These are phyloP conservation scores for Backusella liffmaniae DNA, from an alignment of 192 early-diverging fungal genomes.

Conservation along the genomic window DNA sequence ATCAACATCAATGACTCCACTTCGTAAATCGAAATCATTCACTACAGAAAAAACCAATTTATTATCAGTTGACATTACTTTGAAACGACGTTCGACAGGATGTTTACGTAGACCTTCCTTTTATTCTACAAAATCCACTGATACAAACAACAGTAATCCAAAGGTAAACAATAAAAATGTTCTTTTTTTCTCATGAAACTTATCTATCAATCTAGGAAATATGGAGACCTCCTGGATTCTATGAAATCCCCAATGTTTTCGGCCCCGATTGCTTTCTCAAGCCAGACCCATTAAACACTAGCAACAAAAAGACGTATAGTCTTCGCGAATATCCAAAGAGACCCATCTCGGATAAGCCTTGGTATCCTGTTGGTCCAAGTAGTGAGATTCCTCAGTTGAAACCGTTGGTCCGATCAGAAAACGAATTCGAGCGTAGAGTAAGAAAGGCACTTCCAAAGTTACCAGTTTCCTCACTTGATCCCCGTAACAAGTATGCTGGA, in stretches of 20 bases:
- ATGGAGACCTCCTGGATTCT: conserved; percentile 28
- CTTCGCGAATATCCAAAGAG: conserved; percentile 9
- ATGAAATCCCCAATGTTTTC: conserved; percentile 28
- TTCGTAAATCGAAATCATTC: conserved; percentile 33
- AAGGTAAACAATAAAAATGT: conserved; percentile 1
- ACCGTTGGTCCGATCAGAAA: conserved; percentile 30
- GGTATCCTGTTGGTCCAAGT: conserved; percentile 28
- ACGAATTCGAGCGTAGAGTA: conserved; percentile 33
- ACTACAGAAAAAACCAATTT: conserved; percentile 10
- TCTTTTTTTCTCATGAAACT: neutral
- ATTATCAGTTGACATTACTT: conserved; percentile 18
- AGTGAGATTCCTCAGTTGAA: conserved; percentile 29
- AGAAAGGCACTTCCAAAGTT: conserved; percentile 27
- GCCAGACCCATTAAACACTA: conserved; percentile 16
- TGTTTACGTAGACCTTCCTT: conserved; percentile 21
- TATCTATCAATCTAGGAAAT: conserved; percentile 14
- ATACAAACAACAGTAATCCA: neutral
- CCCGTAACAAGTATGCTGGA: conserved; percentile 21
- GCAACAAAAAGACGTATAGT: conserved; percentile 6
- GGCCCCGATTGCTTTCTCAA: conserved; percentile 32
- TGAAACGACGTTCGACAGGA: conserved; percentile 36
- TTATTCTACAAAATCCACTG: conserved; percentile 11
- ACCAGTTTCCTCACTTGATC: conserved; percentile 25
- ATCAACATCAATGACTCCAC: conserved; percentile 10
- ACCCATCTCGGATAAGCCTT: conserved; percentile 27